A percentile compares a stretch with the other conserved stretches of the same genome.
These are phyloP conservation scores for Aquilaria malaccensis DNA, from an alignment of 345 rosid genomes.

Conservation along the genomic window DNA sequence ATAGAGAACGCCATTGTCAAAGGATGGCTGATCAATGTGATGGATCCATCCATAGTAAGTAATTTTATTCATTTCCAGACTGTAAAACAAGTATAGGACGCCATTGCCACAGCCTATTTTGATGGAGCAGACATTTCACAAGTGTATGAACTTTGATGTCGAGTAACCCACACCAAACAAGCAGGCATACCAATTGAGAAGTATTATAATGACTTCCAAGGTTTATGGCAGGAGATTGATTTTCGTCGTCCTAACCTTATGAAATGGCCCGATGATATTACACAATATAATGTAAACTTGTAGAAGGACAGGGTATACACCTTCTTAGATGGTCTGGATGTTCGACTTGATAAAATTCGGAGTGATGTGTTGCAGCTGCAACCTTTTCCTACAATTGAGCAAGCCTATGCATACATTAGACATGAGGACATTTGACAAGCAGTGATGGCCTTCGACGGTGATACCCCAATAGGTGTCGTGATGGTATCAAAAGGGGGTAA, in stretches of 20 bases:
- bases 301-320: neutral
- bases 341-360: neutral
- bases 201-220: slow-evolving; percentile 3
- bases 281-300: no score
- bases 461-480: neutral
- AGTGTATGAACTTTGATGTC: neutral
- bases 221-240: slow-evolving; percentile 4
- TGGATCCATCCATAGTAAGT: neutral
- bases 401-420: neutral
- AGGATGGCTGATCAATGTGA: slow-evolving; percentile 3
- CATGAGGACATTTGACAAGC: neutral
- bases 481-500: no score
- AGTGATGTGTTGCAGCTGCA: no score
- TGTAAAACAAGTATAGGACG: slow-evolving; percentile 5
- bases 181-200: neutral
- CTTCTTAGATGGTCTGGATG: neutral
- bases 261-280: no score
- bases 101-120: slow-evolving; percentile 10
- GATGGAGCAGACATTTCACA: neutral
- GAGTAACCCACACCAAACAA: neutral
- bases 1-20: slow-evolving; percentile 7
- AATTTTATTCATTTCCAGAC: slow-evolving; percentile 6
- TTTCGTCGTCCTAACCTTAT: neutral
- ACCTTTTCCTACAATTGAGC: no score
- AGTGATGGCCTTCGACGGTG: neutral